Base-by-base conservation (phyloP, 441 rosid genomes). In the Gossypium schwendimanii region DNA sequence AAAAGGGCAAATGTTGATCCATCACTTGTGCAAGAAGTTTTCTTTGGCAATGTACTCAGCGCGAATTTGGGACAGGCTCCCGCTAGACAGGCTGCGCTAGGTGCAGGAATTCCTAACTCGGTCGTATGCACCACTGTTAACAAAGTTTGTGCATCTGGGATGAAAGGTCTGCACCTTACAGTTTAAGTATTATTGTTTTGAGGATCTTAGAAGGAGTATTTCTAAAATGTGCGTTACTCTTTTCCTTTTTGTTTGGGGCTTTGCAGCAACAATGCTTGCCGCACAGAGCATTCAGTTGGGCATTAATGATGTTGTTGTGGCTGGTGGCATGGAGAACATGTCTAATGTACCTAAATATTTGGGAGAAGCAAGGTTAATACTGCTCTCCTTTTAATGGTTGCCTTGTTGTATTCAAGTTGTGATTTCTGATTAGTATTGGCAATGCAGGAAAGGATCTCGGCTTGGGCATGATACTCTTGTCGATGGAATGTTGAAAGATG, bases 271-370 rank as follows among this genome's bases (percentile, higher is more conserved):
- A 5, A 86, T 90, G 92, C 83, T 95, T 78, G 99, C 96, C 18
- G 90, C 95, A 61, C 98, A 95, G 83, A 91, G 94, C 82, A 90
- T 95, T 61, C 97, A 93, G 81, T 77, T 95, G 79, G 96, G 99
- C 69, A 83, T 95, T 82, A 93, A 93, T 78, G 96, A 95, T 23
- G 86, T 93, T 31, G 95, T 93, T 63, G 97, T 95, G 75, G 93
- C 99, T 20, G 98, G 98, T 78, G 99, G 99, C 81, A 95, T 91
- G 98, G 98, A 95, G 81, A 93, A 86, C 87, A 95, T 95, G 98
- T 95, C 99, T 9, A 95, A 87, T 78, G 89, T 75, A 20, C 99
- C 97, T n/a, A 95, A 95, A 70, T 95, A 95, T 76, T 55, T 95
- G 49, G 91, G 90, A 44, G 98, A 93, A 81, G 99, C 97, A 49